Conservation (phyloP, 2,329 filamentous ascomycete species). For the Grosmannia huntii region DNA sequence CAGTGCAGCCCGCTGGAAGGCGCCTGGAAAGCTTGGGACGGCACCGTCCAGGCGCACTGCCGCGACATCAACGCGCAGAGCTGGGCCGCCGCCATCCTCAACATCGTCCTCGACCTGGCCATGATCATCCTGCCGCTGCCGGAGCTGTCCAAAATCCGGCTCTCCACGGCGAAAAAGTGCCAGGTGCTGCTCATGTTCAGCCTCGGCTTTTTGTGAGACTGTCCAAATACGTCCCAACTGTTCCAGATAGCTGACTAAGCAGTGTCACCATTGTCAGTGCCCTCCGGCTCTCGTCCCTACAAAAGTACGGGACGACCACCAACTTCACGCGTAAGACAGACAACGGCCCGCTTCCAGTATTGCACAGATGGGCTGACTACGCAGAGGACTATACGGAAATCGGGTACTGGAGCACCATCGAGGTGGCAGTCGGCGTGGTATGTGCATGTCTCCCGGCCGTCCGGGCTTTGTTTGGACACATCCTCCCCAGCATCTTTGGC, state of each 20-base stretch:
- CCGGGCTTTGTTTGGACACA: constrained; percentile 7
- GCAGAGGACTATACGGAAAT: constrained; percentile 12
- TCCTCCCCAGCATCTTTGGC: background rate
- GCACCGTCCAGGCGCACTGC: constrained; percentile 18
- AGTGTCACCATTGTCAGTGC: constrained; percentile 17
- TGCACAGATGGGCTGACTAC: no score
- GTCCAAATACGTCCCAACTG: no score
- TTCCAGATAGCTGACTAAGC: background rate
- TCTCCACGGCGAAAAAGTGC: constrained; percentile 19
- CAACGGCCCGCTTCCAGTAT: background rate
- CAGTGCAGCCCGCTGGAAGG: constrained; percentile 19
- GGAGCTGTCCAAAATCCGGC: constrained; percentile 15
- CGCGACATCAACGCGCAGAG: constrained; percentile 19
- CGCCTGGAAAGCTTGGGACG: constrained; percentile 21
- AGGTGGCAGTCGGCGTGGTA: constrained; percentile 20
- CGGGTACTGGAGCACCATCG: constrained; percentile 20
- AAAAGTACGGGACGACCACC: background rate
- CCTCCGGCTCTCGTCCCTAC: constrained; percentile 10
- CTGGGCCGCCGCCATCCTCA: constrained; percentile 20
- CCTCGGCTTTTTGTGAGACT: constrained; percentile 18
- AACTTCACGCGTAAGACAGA: background rate
- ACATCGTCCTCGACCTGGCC: constrained; percentile 19
- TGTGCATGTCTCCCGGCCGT: constrained; percentile 22
- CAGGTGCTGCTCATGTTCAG: constrained; percentile 23
- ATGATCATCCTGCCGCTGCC: constrained; percentile 21